phyloP scores from a whole-genome alignment of 805 yeast genomes.

The Metschnikowia kunwiensis region DNA sequence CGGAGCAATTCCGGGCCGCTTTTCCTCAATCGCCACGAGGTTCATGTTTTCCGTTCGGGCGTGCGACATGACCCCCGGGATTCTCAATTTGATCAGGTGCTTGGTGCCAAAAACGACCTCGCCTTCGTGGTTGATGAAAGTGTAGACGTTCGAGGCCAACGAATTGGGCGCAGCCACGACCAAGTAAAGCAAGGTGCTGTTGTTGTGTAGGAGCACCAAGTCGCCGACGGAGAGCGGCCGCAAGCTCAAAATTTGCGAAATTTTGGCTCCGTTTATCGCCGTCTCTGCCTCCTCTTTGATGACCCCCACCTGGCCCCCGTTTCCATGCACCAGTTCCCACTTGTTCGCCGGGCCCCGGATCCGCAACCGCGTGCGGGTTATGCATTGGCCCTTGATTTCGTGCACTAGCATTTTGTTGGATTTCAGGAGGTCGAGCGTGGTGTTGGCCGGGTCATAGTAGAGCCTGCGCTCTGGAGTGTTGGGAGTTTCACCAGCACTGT shows the following conservation, averaged over 20 bases:
- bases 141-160: conserved; percentile 51
- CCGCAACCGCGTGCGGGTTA: conserved; percentile 9
- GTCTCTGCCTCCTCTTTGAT: conserved; percentile 1
- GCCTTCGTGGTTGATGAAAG: conserved; percentile 57
- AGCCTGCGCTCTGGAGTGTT: conserved; percentile 3
- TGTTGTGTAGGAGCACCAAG: conserved; percentile 50
- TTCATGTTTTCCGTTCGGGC: conserved; percentile 36
- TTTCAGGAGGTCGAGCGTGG: conserved; percentile 12
- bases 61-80: conserved; percentile 52
- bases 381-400: conserved; percentile 8
- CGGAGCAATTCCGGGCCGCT: conserved; percentile 33
- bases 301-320: neutral
- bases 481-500: conserved; percentile 2
- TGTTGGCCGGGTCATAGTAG: conserved; percentile 17
- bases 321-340: conserved; percentile 10
- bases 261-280: conserved; percentile 6
- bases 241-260: conserved; percentile 9
- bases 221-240: conserved; percentile 52
- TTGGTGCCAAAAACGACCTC: conserved; percentile 47
- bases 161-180: conserved; percentile 52
- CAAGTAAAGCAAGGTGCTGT: conserved; percentile 48
- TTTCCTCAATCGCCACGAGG: conserved; percentile 25
- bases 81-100: conserved; percentile 44
- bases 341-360: conserved; percentile 9
- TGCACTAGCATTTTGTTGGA: conserved; percentile 8